Evolutionary conservation across 1,284 basidiomycete species (phyloP), one percentile per base, ranked within the genome.

Genomic region (Meira miltonrushii): DNA sequence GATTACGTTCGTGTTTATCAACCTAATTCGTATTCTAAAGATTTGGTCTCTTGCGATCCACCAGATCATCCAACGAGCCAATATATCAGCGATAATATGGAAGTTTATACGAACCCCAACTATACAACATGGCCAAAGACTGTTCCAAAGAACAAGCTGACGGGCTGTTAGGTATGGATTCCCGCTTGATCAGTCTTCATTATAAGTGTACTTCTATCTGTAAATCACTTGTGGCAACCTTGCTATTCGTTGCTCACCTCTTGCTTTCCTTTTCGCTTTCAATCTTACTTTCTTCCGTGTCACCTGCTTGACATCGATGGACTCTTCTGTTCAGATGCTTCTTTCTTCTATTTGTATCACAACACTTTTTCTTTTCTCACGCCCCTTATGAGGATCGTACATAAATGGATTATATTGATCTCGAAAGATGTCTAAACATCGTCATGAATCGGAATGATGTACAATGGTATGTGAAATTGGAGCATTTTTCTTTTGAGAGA

Each of bases 1-100:
- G 71, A 73, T 59, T 71, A 73, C 28, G 71, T 71, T 15, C 61
- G 71, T 7, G 68, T 77, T 39, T 77, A 77, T 58, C 75, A 77
- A 60, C 23, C 21, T 7, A 28, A 49, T 52, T n/a, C 48, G 41
- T 15, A 39, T 38, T 61, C 60, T 48, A 50, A 59, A 1, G 71
- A 67, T 51, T 57, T 57, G 6, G 49, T 70, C 33, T 57, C 61
- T 0, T 77, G 75, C 58, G 70, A 75, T 54, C 75, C 75, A 0
- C 48, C 62, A 7, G 73, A 77, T 55, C 63, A 72, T 55, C 75
- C 75, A 7, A 77, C 75, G 0, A 58, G 64, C 19, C 25, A 70
- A n/a, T 79, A 76, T 49, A 79, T 79, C 60, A 46, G 65, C 8
- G 62, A 53, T 1, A 66, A 78, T 50, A 19, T 40, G 15, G 72